A percentile compares a stretch with the other conserved stretches of the same genome.
Evolutionary conservation across 805 yeast genomes (phyloP).

Genomic region (Myxozyma monticola): DNA sequence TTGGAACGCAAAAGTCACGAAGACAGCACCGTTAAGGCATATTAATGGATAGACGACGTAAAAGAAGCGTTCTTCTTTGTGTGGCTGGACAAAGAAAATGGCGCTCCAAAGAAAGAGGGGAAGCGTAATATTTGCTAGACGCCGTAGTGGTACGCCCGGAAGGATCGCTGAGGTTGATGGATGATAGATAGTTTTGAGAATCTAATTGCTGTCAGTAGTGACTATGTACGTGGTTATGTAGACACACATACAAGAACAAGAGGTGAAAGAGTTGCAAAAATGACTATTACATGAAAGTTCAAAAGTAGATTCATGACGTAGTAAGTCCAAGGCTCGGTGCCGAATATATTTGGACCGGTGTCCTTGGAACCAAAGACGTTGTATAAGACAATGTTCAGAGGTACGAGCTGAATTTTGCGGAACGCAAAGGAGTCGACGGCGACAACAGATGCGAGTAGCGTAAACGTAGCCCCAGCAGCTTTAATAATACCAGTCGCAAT

Average conservation of each 20-base stretch:
- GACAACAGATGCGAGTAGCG: slow-evolving; percentile 35
- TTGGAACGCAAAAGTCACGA: slow-evolving; percentile 35
- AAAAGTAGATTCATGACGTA: slow-evolving; percentile 67
- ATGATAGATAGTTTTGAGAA: not conserved
- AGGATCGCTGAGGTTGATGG: not conserved
- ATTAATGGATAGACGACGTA: slow-evolving; percentile 81
- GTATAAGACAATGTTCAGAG: slow-evolving; percentile 78
- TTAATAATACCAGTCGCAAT: slow-evolving; percentile 26
- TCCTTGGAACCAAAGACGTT: slow-evolving; percentile 72
- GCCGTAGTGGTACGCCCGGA: not conserved
- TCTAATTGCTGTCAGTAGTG: not conserved
- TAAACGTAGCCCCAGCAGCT: slow-evolving; percentile 11
- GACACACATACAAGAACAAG: slow-evolving; percentile 24
- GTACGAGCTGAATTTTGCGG: slow-evolving; percentile 58
- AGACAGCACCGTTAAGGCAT: slow-evolving; percentile 59
- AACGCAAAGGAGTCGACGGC: slow-evolving; percentile 64
- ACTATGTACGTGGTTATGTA: no score
- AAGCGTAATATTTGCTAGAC: slow-evolving; percentile 31
- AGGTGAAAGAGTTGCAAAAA: slow-evolving; percentile 28
- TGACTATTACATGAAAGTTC: slow-evolving; percentile 63
- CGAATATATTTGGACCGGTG: slow-evolving; percentile 88
- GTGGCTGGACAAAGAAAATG: slow-evolving; percentile 75
- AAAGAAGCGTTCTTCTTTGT: slow-evolving; percentile 88
- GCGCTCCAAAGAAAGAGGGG: slow-evolving; percentile 65
- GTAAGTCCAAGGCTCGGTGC: slow-evolving; percentile 75